Base-by-base conservation (phyloP, 2,329 filamentous ascomycete genomes). In the Aquanectria penicillioides region DNA sequence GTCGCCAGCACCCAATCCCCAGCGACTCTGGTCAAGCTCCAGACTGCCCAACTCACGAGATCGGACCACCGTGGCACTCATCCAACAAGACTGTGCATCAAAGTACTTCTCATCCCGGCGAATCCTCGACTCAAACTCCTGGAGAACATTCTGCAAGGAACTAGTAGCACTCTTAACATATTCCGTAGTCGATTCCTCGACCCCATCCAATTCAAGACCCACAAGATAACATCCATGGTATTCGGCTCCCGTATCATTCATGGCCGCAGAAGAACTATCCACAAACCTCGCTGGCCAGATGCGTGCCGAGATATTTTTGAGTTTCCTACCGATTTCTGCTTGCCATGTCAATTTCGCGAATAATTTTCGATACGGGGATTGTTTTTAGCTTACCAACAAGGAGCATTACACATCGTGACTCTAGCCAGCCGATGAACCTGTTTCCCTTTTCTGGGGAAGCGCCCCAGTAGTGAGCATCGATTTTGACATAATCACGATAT, bases 381-480 rank as follows among this genome's bases (percentile, higher is more conserved):
- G 15, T 9, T 6, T 11, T 7, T 13, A 22, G 23, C 65, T 74
- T 74, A 86, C 85, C 84, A 59, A 86, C 82, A 17, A 90, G 78
- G 28, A 90, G 74, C 57, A 79, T 75, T 2, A 86, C 78, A 52
- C 83, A 86, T 52, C 84, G 80, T 7, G 85, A 88, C 66, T 90
- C 87, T 2, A 90, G 71, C 87, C 87, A 90, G 10, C 85, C 85
- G 0, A 89, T 75, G 43, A 89, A 81, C 11, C 78, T 75, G 17
- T 81, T 83, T 1, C 86, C 84, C 51, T 82, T 85, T 1, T 79
- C 74, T 2, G 80, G 73, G 2, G 85, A 86, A 6, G 81, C 74
- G 2, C 86, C 87, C 88, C 88, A 91, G 71, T 88, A 90, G 41
- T 88, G 85, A 1, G 86, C 79, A 55, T 88, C 83, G 48, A 91